Base-by-base conservation (phyloP, 1,284 basidiomycete species). In the Macrocystidia cucumis region DNA sequence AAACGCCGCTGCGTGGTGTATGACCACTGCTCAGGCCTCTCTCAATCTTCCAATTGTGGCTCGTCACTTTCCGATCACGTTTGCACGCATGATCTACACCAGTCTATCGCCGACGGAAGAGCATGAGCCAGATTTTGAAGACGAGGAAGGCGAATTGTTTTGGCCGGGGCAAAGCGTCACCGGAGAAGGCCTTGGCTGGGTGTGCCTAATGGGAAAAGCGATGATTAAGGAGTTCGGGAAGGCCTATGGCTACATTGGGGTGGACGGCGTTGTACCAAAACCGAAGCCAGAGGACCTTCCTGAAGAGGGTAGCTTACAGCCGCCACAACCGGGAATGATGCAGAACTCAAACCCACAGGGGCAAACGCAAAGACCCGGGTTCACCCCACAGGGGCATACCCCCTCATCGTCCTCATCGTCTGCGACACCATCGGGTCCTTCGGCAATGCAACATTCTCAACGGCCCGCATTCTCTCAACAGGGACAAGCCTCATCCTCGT, bases 181-280 rank as follows among this genome's bases (percentile, higher is more conserved):
- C 19, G 81, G 80, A 32, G 78, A 83, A 52, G 82, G 83, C 32
- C 62, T 87, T 19, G 83, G 77, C 11, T 87, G 83, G 83, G 73
- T 85, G 9, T 85, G 81, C 53, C 60, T 79, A 26, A 75, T 87
- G 71, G 83, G 81, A 44, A 81, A 78, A 51, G 77, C 82, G 26
- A 87, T 87, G 83, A 72, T 87, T 49, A 75, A 69, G 46, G 83
- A 87, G 51, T 80, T 82, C 47, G 81, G 82, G 41, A 74, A 74
- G 49, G 66, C 72, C 20, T 76, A 77, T 53, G 80, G 78, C 9
- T 87, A 87, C 59, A 62, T 60, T 37, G 79, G 83, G 27, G 51
- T 81, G 12, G 68, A 74, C 14, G 82, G 81, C 11, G 71, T 77
- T 12, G 70, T 86, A 29, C 76, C 70, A n/a, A 82, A 80, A 49